Evolutionary conservation across 1,284 basidiomycete species (phyloP), one percentile per base, ranked within the genome.

Genomic region (Cryptococcus floricola): DNA sequence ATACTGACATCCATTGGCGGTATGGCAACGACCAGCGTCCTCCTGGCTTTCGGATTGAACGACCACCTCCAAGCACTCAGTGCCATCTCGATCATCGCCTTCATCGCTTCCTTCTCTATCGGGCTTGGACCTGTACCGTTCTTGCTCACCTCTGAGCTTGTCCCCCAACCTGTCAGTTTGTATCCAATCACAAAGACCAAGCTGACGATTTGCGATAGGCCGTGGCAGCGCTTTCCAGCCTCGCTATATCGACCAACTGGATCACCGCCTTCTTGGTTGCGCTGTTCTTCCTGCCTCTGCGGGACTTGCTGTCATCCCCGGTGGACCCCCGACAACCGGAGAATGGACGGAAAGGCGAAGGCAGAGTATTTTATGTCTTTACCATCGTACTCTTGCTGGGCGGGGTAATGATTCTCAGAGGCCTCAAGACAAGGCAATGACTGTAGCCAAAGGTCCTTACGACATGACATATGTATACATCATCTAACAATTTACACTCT

Each of bases 111-210:
- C 0, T 97, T 95, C 71, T 88, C 90, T 0, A 78, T 89, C 39
- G 93, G 93, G 1, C 80, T 96, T n/a, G 93, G 93, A 1, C 92
- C 93, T 1, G 79, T 96, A 38, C 93, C 93, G 0, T 96, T 93
- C 71, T 85, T 97, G 43, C 87, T 96, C 75, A 86, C 95, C 34
- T 86, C 91, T n/a, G 93, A 97, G 70, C 83, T 96, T 25, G 87
- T 92, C 0, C 93, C 93, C 1, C 74, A 81, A 46, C 81, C 87
- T 66, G 88, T 87, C 74, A 64, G 86, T 78, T 12, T 12, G 7
- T 12, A 41, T 45, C 55, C 31, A 37, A 1, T 6, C 7, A 34
- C 31, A 34, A 34, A 10, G 14, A 37, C 38, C 49, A 37, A 58
- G 64, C 38, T 49, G 23, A 16, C 18, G 19, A 46, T 4, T 42